Evolutionary conservation across 805 yeast genomes (phyloP), one percentile per base, ranked within the genome.

Genomic region (Starmerella scarabaei): DNA sequence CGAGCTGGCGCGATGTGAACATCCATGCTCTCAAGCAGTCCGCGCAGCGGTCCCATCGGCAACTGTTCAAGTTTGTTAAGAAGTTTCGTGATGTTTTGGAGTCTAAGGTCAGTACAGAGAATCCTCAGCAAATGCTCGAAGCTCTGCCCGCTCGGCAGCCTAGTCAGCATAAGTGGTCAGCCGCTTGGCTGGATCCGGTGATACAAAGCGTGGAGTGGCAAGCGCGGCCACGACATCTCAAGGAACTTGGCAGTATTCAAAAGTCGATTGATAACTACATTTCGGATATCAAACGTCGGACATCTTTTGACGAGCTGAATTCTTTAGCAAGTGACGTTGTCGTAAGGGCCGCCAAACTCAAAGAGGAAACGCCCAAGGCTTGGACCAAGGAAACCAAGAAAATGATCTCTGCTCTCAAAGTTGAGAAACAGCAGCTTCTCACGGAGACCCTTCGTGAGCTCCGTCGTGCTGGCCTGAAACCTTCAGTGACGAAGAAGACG

Each of bases 1-100:
- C 98, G 1, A 82, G 94, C 53, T 93, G 97, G 97, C 85, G 86
- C 51, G 99, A 91, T 62, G 86, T 85, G 11, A 93, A 91, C 53
- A 73, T 85, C 33, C 93, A 81, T 54, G 94, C 98, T 0, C 67
- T 91, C 53, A 85, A 83, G 51, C 96, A 86, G 60, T 83, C 95
- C 60, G 91, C 98, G 5, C 75, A 84, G 48, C 73, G 80, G 35
- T 85, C 96, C 1, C 98, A 93, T 55, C 73, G 75, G 48, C 74
- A 69, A 51, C 73, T 91, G 38, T 88, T 78, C 71, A 91, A 85
- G 59, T 57, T 81, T 37, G 80, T 88, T 9, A 70, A 85, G 42
- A 84, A 84, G 57, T 91, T 82, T 56, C 72, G 97, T 38, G 68
- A 69, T 2, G 53, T 78, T 24, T 58, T 86, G 9, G 57, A 67